These are phyloP conservation scores for Nymphaea thermarum DNA, from an alignment of 164 flowering plant species.

Conservation along the genomic window DNA sequence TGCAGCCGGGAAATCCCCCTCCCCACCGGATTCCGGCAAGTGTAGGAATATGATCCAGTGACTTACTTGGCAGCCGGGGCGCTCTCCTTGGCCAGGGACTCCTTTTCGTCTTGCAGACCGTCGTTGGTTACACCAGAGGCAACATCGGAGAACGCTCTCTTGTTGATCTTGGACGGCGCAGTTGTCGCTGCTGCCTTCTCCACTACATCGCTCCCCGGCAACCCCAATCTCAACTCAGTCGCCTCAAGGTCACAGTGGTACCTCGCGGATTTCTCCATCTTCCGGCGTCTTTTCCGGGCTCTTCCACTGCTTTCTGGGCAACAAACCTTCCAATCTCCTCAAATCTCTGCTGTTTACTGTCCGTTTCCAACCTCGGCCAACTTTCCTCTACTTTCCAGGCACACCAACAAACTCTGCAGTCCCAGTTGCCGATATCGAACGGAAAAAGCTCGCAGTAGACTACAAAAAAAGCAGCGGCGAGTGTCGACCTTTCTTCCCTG, in stretches of 20 bases:
- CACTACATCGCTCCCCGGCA: constrained; percentile 28
- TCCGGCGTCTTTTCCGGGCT: background rate
- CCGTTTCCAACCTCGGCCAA: background rate
- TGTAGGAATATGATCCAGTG: no score
- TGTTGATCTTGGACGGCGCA: background rate
- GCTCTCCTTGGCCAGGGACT: background rate
- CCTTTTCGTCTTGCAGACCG: background rate
- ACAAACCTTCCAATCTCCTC: background rate
- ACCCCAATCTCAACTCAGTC: constrained; percentile 53
- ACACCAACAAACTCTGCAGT: background rate
- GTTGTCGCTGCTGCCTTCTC: background rate
- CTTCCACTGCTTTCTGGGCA: no score
- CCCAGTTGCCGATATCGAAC: background rate
- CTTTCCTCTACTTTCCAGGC: background rate
- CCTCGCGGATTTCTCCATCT: constrained; percentile 1
- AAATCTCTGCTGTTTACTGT: background rate
- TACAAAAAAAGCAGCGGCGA: background rate
- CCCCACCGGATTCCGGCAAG: no score
- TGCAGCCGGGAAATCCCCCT: no score
- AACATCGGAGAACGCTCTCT: background rate
- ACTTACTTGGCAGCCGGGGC: constrained; percentile 2
- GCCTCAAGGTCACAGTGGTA: constrained; percentile 36
- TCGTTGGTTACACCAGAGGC: background rate
- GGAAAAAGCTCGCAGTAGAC: background rate
- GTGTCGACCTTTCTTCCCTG: background rate